Base-by-base conservation (phyloP, 2,329 filamentous ascomycete species). In the Colletotrichum godetiae region DNA sequence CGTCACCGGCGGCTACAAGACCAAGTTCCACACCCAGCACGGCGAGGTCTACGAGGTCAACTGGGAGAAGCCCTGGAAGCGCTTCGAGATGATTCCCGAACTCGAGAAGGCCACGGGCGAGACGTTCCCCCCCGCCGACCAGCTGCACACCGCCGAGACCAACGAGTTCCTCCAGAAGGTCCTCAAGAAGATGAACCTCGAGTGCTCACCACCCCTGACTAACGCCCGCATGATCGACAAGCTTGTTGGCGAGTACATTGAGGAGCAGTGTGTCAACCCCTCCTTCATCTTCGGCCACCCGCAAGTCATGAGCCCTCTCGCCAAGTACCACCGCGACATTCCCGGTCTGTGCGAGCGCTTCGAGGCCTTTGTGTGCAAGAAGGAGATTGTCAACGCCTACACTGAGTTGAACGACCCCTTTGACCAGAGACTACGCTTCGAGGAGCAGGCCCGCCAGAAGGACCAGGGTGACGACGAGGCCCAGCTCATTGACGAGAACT, bases 221-320 rank as follows among this genome's bases (percentile, higher is more conserved):
- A 98, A 98, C 81, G 92, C 96, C 8, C 92, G 97, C 78, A 98
- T 99, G 93, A 92, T 99, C 67, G 97, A 99, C 86, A 97, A 95
- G 84, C 90, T 99, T 42, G 92, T 95, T 37, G 95, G 95, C 76
- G 95, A 98, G 82, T 98, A 95, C 84, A 96, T 98, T 78, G 97
- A 98, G 85, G 93, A 95, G 81, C 96, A 92, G 77, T 97, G 95
- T 84, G 89, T 98, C 82, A 98, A 96, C 88, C 96, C 97, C 2
- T 98, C 83, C 31, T 85, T 85, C 77, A 85, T 85, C 77, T 82
- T 80, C 73, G 94, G 93, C n/a, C 94, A 98, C 84, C 92, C 86
- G 71, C 84, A 85, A 81, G 78, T 79, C 75, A 86, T 86, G 83
- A 86, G 94, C 19, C 97, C 97, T 10, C 89, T 99, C 22, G 97